Evolutionary conservation across 2,329 filamentous ascomycete species (phyloP).

Genomic region (Aureobasidium sp.): DNA sequence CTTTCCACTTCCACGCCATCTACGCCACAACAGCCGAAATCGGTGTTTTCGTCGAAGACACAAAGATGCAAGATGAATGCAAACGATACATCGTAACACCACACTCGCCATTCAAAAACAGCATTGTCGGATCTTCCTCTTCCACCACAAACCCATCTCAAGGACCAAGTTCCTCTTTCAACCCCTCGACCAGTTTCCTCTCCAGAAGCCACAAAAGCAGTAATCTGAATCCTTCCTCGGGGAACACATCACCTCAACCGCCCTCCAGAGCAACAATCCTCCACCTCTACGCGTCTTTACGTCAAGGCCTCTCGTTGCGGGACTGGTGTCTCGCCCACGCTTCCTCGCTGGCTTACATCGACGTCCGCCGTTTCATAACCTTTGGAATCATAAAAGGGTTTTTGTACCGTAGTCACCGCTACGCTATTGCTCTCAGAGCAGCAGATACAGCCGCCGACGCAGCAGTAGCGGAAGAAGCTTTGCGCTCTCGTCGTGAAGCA

Average conservation of each 20-base stretch:
- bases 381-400: slow-evolving; percentile 96
- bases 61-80: slow-evolving; percentile 77
- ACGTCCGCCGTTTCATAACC: slow-evolving; percentile 84
- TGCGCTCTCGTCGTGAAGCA: neutral
- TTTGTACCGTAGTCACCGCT: slow-evolving; percentile 87
- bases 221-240: neutral
- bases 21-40: slow-evolving; percentile 79
- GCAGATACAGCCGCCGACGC: slow-evolving; percentile 12
- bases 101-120: slow-evolving; percentile 14
- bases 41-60: slow-evolving; percentile 68
- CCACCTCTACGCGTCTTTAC: slow-evolving; percentile 76
- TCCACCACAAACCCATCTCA: neutral
- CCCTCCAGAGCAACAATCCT: slow-evolving; percentile 45
- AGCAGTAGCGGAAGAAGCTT: slow-evolving; percentile 16
- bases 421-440: slow-evolving; percentile 41
- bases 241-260: neutral
- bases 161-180: slow-evolving; percentile 58
- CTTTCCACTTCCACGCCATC: slow-evolving; percentile 88
- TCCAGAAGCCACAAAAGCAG: neutral
- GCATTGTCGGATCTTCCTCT: neutral
- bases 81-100: slow-evolving; percentile 64
- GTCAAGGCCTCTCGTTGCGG: slow-evolving; percentile 72
- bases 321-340: slow-evolving; percentile 77
- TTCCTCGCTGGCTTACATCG: slow-evolving; percentile 64
- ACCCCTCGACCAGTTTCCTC: slow-evolving; percentile 56